Evolutionary conservation across 1,139 yeast genomes (phyloP), one percentile per base, ranked within the genome.

Genomic region (Taiozyma onychis): DNA sequence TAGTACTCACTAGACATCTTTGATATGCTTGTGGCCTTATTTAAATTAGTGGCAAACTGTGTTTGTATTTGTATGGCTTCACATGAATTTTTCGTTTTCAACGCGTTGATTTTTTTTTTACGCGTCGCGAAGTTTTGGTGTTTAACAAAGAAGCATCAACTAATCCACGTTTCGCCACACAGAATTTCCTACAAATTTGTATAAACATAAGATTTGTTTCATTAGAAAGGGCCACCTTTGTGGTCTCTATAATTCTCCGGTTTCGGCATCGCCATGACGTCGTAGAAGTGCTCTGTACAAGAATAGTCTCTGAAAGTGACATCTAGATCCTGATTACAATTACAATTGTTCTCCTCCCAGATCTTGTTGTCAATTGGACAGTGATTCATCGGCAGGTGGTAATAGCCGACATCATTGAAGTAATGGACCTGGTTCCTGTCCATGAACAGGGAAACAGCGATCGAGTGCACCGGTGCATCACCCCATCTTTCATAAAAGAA

Each of bases 401-500:
- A 73, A 62, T 81, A 81, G 14, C 86, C 86, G 39, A 81, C 71
- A 57, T 80, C 81, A 41, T 72, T 73, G 56, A 81, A 78, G 62
- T 78, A 76, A 58, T 78, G 81, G 43, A 81, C 69, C 53, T 73
- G 70, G 30, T 75, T 75, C 56, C 70, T 72, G 43, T 73, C 67
- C 60, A 81, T 62, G 61, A 81, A 76, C 48, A 67, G 65, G 2
- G 83, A 70, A 9, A 75, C 78, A 10, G 83, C 83, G 49, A 81
- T 73, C 16, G 85, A 78, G 55, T 81, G 81, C 35, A 81, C 71
- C n/a, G 86, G 86, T 3, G 86, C 86, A 66, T 81, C 87, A 26
- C 86, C 86, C 87, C 87, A 81, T 58, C 87, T 68, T 65, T 81
- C 85, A 63, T 81, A 81, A 65, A 78, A 81, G 64, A 81, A 80